A percentile compares a stretch with the other conserved stretches of the same genome.
These are phyloP conservation scores for Phtheirospermum japonicum DNA, from an alignment of 257 asterid genomes.

Conservation along the genomic window DNA sequence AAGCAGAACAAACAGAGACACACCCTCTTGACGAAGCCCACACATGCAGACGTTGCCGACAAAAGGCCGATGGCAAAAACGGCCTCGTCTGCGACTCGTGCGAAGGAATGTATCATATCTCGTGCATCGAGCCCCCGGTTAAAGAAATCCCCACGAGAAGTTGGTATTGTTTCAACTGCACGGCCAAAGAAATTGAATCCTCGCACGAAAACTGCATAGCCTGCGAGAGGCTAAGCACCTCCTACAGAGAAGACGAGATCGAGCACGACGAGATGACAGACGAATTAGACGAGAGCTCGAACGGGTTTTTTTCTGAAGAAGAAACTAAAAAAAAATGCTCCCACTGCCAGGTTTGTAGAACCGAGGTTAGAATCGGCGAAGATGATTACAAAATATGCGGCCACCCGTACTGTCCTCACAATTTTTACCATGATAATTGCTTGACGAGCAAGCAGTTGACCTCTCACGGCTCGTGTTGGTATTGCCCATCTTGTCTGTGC, in stretches of 20 bases:
- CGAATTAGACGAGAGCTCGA: constrained; percentile 63
- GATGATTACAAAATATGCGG: constrained; percentile 56
- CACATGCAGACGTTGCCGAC: constrained; percentile 63
- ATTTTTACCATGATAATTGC: constrained; percentile 65
- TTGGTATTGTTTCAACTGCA: constrained; percentile 83
- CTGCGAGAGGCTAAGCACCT: constrained; percentile 57
- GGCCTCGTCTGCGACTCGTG: constrained; percentile 87
- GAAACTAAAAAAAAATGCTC: constrained; percentile 26
- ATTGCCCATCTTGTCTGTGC: constrained; percentile 84
- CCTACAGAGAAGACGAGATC: constrained; percentile 32
- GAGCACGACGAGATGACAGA: constrained; percentile 29
- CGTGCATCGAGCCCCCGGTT: constrained; percentile 72
- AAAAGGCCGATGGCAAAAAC: constrained; percentile 61
- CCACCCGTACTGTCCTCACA: constrained; percentile 69
- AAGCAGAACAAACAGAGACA: constrained; percentile 46
- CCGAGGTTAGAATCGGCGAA: constrained; percentile 34
- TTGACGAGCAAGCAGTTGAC: constrained; percentile 59
- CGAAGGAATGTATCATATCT: constrained; percentile 77
- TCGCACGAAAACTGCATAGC: constrained; percentile 76
- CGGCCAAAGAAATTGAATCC: constrained; percentile 54
- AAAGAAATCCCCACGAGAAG: constrained; percentile 64
- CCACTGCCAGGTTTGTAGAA: constrained; percentile 63
- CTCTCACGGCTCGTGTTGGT: constrained; percentile 58
- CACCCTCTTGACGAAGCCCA: constrained; percentile 35
- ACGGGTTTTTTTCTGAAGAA: constrained; percentile 39